Evolutionary conservation across 495 filamentous ascomycete species (phyloP), one percentile per base, ranked within the genome.

Genomic region (Tuber borchii): DNA sequence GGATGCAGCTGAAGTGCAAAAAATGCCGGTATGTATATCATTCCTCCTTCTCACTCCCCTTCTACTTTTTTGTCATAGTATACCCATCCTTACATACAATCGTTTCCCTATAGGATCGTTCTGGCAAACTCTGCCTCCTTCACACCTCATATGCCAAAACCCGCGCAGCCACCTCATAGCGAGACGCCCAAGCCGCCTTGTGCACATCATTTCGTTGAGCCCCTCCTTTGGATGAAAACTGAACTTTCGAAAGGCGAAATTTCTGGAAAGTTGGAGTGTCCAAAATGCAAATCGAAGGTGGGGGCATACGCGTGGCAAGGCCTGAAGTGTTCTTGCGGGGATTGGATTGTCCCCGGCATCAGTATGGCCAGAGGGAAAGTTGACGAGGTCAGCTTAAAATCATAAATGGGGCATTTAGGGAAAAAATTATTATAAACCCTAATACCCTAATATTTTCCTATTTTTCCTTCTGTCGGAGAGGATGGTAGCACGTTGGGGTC

Each of bases 271-370:
- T 84, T 99, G 61, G 90, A 90, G 61, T 97, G 95, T 82, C 93
- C 95, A 42, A 92, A 91, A 78, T 97, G 95, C 82, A 85, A 85
- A 68, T 89, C 90, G 31, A 93, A 93, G 70, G 89, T 98, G 37
- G 95, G 96, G 65, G 91, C 94, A 77, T 97, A 97, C 80, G 92
- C 94, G 43, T 99, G 96, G 95, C 92, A 96, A 82, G 95, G 96
- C 73, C 89, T 97, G 86, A 90, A 89, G 84, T 99, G 95, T 85
- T 97, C 91, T 78, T 98, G 95, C 84, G 90, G 90, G 51, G 88
- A 91, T 45, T 97, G 96, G 94, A 87, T 97, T 16, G 90, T 93
- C 31, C 96, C 96, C n/a, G 94, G 91, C 14, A 93, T 97, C 80
- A 93, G 90, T 75, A 85, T 97, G 74, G 90, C 92, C 48, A 91